Evolutionary conservation across 1,284 basidiomycete genomes (phyloP).

Genomic region (Peniophora sp.): DNA sequence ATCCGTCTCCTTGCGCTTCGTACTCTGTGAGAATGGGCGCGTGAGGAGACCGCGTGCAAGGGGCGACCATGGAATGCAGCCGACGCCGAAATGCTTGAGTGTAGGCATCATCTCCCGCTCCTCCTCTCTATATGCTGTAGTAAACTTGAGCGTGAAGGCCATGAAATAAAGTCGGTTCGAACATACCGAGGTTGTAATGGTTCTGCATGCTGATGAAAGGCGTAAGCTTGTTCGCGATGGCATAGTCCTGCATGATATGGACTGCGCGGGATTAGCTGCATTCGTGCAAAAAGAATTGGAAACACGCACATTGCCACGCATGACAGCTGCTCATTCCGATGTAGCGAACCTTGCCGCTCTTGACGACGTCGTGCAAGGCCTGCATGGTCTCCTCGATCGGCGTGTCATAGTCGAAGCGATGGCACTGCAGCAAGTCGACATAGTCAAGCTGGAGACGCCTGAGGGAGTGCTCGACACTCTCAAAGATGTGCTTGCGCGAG

Average conservation of each 20-base stretch:
- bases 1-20: no score
- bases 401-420: slow-evolving; percentile 37
- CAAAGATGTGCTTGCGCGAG: slow-evolving; percentile 23
- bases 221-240: neutral
- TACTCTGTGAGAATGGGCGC: no score
- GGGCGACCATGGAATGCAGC: no score
- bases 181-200: neutral
- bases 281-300: neutral
- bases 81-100: no score
- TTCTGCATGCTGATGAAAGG: neutral
- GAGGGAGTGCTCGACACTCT: slow-evolving; percentile 27
- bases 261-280: slow-evolving; percentile 6
- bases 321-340: slow-evolving; percentile 32
- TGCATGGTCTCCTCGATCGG: slow-evolving; percentile 43
- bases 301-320: slow-evolving; percentile 15
- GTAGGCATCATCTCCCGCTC: no score
- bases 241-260: slow-evolving; percentile 18
- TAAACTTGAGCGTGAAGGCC: no score
- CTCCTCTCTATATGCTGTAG: no score
- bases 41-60: no score
- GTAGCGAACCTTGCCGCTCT: slow-evolving; percentile 34
- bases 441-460: slow-evolving; percentile 28
- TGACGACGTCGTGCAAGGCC: slow-evolving; percentile 39
- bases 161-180: no score
- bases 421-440: slow-evolving; percentile 23